Evolutionary conservation across 768 basidiomycete species (phyloP), one percentile per base, ranked within the genome.

Genomic region (Roridomyces roridus): DNA sequence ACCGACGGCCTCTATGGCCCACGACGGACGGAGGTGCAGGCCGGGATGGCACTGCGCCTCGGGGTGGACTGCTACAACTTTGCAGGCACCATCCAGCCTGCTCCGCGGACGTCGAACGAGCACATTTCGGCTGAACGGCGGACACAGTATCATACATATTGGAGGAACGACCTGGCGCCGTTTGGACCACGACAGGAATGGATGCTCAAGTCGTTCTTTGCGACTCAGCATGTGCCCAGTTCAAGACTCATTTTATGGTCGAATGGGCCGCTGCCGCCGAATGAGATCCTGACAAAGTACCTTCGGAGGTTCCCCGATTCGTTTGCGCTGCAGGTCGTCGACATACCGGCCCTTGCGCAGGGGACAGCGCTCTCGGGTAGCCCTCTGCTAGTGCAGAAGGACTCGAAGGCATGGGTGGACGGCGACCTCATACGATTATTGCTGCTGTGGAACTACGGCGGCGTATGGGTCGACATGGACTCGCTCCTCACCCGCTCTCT

Each of bases 381-480:
- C 57, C 63, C 70, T 39, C 67, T 91, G 57, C 69, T 96, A 56
- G 72, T 71, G 7, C 73, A 81, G 52, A 77, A 84, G 50, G 96
- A 98, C 68, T 72, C 77, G 62, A 89, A 88, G 70, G 96, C 94
- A 7, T 98, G 96, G 96, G 77, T 97, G 24, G 96, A 98, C 64
- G 95, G 96, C 0, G 96, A 98, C 70, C 80, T 97, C 52, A 80
- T 98, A n/a, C 79, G 96, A 46, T 68, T 98, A 62, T 75, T 99
- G 56, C 84, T 95, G 25, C 74, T 97, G 29, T 98, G 95, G 92
- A 86, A 84, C 58, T 86, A 84, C 66, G 96, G 96, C 1, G 96
- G 96, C 0, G 85, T 97, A 21, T 98, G 96, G 96, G 80, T 98
- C 43, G 96, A 99, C 70, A 97, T 98, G 94, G 96, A 99, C 72